Percentiles rank a stretch among this genome's conserved stretches.
Conservation (phyloP, 2,329 filamentous ascomycete genomes). For the Zarea fungicola region DNA sequence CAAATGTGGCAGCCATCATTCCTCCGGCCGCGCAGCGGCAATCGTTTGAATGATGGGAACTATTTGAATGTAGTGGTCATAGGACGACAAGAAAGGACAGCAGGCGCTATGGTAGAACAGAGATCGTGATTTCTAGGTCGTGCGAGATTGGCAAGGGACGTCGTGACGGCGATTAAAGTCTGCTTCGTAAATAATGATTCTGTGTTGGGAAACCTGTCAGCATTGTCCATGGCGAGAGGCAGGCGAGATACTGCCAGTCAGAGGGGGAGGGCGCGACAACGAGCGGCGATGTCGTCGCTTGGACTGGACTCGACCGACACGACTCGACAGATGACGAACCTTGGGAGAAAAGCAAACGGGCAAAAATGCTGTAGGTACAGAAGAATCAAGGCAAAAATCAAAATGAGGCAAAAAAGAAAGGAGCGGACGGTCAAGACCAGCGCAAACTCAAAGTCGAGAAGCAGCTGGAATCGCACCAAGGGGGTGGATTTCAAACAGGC, state of each 20-base stretch:
- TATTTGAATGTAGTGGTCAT: constrained; percentile 32
- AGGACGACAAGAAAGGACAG: constrained; percentile 20
- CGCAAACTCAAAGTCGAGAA: constrained; percentile 43
- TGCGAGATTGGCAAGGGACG: not conserved
- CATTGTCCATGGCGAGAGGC: not conserved
- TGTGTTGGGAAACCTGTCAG: not conserved
- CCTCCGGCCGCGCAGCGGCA: constrained; percentile 45
- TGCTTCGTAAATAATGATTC: constrained; percentile 17
- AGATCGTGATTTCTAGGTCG: constrained; percentile 13
- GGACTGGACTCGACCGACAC: too few relatives aligned
- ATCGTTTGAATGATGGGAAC: constrained; percentile 33
- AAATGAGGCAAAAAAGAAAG: constrained; percentile 30
- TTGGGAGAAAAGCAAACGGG: constrained; percentile 20
- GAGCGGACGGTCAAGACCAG: constrained; percentile 59
- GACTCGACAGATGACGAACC: too few relatives aligned
- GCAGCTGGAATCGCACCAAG: constrained; percentile 54
- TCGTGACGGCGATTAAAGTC: constrained; percentile 13
- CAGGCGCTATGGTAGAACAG: constrained; percentile 5
- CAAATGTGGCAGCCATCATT: constrained; percentile 39
- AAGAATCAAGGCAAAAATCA: constrained; percentile 21
- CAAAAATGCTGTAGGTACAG: constrained; percentile 16
- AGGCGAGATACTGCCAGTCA: too few relatives aligned
- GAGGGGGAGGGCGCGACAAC: too few relatives aligned
- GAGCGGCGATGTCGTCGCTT: too few relatives aligned
- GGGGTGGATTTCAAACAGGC: constrained; percentile 16